Evolutionary conservation across 2,329 filamentous ascomycete species (phyloP).

Genomic region (Cladosporium sp.): DNA sequence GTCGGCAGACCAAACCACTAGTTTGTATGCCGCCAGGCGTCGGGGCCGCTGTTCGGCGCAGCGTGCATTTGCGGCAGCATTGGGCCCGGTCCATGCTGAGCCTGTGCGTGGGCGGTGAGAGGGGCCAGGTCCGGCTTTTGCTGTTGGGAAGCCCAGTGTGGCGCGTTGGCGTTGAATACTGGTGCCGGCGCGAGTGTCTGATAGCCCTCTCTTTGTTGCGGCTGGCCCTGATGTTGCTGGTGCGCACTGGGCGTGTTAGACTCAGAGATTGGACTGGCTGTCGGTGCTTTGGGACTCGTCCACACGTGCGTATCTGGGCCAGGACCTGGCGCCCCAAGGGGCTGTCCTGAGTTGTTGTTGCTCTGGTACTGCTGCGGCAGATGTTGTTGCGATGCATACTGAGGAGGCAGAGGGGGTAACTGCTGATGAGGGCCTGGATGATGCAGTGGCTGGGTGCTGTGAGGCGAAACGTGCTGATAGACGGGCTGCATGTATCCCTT

Average conservation of each 20-base stretch:
- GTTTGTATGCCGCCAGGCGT: conserved; percentile 2
- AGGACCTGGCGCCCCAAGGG: neutral
- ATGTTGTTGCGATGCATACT: conserved; percentile 4
- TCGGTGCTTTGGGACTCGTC: conserved; percentile 30
- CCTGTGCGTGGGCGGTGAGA: conserved; percentile 1
- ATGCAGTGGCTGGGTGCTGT: neutral
- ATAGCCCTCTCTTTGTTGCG: conserved; percentile 15
- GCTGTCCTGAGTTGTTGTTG: conserved; percentile 14
- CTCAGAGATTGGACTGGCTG: conserved; percentile 30
- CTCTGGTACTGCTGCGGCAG: conserved; percentile 13
- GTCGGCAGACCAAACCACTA: neutral
- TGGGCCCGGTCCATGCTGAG: conserved; percentile 15
- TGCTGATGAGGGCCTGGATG: conserved; percentile 6
- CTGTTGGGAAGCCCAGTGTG: neutral
- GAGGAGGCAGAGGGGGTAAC: conserved; percentile 5
- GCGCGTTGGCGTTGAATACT: neutral
- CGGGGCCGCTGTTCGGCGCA: conserved; percentile 3
- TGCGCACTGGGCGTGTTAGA: conserved; percentile 22
- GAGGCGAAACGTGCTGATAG: conserved; percentile 12
- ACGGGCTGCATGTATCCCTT: conserved; percentile 22
- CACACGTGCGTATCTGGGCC: conserved; percentile 3
- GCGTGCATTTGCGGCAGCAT: conserved; percentile 29
- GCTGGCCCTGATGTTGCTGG: conserved; percentile 14
- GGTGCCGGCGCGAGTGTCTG: neutral
- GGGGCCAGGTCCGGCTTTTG: conserved; percentile 5